Conservation (phyloP, 2,329 filamentous ascomycete genomes). For the Aphanocladium album region DNA sequence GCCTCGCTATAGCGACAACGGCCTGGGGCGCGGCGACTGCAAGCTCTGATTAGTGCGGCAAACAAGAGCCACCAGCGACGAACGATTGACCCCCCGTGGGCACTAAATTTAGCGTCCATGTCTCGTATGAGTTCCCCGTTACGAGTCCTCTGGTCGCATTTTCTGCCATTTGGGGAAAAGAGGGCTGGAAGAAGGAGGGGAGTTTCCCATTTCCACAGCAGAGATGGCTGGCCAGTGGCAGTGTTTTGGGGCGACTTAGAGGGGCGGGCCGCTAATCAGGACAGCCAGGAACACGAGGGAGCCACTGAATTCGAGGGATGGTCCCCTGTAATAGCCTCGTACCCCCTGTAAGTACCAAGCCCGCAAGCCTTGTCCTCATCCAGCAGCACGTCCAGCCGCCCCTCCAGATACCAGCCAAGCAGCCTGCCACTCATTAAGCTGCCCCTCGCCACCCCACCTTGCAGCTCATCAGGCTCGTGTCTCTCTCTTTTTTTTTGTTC, state of each 20-base stretch:
- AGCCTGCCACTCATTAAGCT: neutral
- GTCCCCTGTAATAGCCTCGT: neutral
- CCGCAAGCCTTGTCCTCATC: neutral
- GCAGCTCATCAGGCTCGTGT: neutral
- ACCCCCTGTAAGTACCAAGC: neutral
- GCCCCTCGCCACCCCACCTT: slow-evolving; percentile 4
- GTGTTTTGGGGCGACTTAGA: neutral
- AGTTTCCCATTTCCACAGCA: too few relatives aligned
- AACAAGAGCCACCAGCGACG: neutral
- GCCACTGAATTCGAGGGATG: neutral
- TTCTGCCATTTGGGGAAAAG: neutral
- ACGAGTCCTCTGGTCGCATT: neutral
- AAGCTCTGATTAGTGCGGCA: slow-evolving; percentile 3
- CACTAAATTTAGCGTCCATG: slow-evolving; percentile 9
- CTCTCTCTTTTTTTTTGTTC: slow-evolving; percentile 4
- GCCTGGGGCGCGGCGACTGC: neutral
- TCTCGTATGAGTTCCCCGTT: neutral
- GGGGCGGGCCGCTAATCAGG: neutral
- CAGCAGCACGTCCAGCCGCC: neutral
- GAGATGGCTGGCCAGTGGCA: neutral
- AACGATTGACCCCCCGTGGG: slow-evolving; percentile 3
- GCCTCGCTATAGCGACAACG: neutral
- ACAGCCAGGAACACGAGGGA: neutral
- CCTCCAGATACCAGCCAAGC: neutral
- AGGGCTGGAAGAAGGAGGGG: too few relatives aligned